Conservation (phyloP, 257 asterid genomes). For the Buddleja alternifolia region DNA sequence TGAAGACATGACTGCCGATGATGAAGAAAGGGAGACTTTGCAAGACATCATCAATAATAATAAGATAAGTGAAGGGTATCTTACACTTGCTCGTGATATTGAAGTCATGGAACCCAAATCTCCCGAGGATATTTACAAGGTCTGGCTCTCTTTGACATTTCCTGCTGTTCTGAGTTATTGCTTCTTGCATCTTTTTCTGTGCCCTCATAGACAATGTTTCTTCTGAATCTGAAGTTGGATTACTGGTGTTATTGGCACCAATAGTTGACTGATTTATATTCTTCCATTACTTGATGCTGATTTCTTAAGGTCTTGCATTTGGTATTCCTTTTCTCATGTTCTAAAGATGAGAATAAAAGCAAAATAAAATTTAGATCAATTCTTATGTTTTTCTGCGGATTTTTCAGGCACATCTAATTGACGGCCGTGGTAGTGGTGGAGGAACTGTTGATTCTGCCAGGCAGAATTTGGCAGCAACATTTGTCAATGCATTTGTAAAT, state of each 20-base stretch:
- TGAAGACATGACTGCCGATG: conserved; percentile 56
- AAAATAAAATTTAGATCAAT: conserved; percentile 5
- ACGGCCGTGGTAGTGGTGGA: conserved; percentile 89
- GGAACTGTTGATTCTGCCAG: conserved; percentile 94
- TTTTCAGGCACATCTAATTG: conserved; percentile 88
- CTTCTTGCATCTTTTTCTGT: conserved; percentile 21
- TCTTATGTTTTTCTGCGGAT: conserved; percentile 15
- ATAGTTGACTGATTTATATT: neutral
- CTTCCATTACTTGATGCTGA: neutral
- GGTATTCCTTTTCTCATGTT: neutral
- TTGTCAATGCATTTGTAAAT: conserved; percentile 96
- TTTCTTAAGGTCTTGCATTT: neutral
- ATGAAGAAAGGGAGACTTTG: conserved; percentile 76
- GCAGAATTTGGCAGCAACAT: conserved; percentile 97
- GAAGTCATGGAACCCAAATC: conserved; percentile 99
- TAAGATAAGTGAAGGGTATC: conserved; percentile 90
- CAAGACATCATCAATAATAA: conserved; percentile 77
- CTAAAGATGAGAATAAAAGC: neutral
- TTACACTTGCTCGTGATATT: conserved; percentile 96
- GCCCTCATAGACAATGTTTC: neutral
- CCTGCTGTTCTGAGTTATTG: conserved; percentile 16
- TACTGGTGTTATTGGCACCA: conserved; percentile 7
- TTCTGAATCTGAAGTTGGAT: neutral
- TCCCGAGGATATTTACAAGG: conserved; percentile 98
- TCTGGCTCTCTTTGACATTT: conserved; percentile 27